Evolutionary conservation across 371 early-diverging fungal genomes (phyloP).

Genomic region (Mucor indicus): DNA sequence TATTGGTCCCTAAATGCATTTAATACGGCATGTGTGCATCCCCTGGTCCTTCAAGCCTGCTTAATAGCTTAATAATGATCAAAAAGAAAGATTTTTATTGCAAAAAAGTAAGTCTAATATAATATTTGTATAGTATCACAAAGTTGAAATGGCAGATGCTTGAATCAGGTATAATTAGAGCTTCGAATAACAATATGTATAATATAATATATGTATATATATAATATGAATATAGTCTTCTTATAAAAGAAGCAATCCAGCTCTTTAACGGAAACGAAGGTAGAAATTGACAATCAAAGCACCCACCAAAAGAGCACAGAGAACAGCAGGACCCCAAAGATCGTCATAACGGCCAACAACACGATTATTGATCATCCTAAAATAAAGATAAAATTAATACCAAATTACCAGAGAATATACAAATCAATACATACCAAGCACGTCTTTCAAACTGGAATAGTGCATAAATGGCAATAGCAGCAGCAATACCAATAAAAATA

Average conservation of each 20-base stretch:
- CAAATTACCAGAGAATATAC: constrained; percentile 21
- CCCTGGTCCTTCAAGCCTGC: too few species aligned
- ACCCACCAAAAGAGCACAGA: constrained; percentile 81
- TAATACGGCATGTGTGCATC: too few species aligned
- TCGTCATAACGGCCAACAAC: constrained; percentile 66
- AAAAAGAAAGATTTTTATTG: too few species aligned
- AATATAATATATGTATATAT: constrained; percentile 1
- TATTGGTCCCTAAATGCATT: too few species aligned
- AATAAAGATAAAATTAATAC: constrained; percentile 15
- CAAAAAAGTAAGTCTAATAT: too few species aligned
- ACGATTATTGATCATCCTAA: constrained; percentile 61
- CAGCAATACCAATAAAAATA: constrained; percentile 63
- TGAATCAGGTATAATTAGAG: neutral
- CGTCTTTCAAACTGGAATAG: constrained; percentile 92
- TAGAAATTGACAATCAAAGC: constrained; percentile 44
- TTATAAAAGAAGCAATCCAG: neutral
- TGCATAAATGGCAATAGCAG: constrained; percentile 46
- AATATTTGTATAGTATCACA: too few species aligned
- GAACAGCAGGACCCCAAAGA: constrained; percentile 77
- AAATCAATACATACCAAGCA: constrained; percentile 44
- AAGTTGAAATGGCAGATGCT: too few species aligned
- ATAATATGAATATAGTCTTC: neutral
- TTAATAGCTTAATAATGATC: too few species aligned
- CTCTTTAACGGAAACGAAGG: constrained; percentile 45
- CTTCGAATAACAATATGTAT: neutral